These are phyloP conservation scores for Babesia bigemina DNA, from an alignment of 169 alveolate genomes.

Conservation along the genomic window DNA sequence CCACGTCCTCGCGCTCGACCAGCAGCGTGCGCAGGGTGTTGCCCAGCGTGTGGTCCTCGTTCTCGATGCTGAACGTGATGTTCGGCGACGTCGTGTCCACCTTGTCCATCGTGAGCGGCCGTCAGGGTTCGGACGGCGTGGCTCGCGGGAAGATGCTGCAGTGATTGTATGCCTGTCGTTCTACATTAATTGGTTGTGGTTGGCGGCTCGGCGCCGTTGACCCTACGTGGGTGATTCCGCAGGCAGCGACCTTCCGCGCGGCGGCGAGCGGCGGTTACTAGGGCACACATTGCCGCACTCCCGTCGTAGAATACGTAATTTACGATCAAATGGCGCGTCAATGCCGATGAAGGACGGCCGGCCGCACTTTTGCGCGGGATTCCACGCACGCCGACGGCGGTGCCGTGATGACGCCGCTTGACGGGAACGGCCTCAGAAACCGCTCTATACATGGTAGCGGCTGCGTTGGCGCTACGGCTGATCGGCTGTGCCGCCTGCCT, in stretches of 20 bases:
- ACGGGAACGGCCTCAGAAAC: not conserved
- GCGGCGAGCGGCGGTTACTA: too few species aligned
- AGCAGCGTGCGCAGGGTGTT: slow-evolving; percentile 77
- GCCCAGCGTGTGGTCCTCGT: slow-evolving; percentile 86
- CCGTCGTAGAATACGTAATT: too few species aligned
- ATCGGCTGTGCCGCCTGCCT: not conserved
- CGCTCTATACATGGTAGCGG: slow-evolving; percentile 3
- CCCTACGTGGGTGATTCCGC: too few species aligned
- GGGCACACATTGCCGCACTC: too few species aligned
- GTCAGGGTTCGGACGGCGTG: too few species aligned
- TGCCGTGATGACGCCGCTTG: not conserved
- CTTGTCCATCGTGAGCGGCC: slow-evolving; percentile 37
- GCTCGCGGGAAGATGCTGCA: too few species aligned
- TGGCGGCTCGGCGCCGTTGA: too few species aligned
- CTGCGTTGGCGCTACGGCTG: not conserved
- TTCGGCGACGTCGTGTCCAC: slow-evolving; percentile 60
- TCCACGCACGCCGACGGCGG: slow-evolving; percentile 1
- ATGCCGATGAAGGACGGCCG: not conserved
- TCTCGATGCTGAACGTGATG: slow-evolving; percentile 84
- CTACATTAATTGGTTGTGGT: too few species aligned
- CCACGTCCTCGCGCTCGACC: slow-evolving; percentile 78
- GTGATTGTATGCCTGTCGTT: too few species aligned
- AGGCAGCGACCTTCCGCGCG: too few species aligned
- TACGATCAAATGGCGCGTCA: too few species aligned
- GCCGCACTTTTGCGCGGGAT: not conserved